Evolutionary conservation across 2,329 filamentous ascomycete species (phyloP).

Genomic region (Sporothrix humicola): DNA sequence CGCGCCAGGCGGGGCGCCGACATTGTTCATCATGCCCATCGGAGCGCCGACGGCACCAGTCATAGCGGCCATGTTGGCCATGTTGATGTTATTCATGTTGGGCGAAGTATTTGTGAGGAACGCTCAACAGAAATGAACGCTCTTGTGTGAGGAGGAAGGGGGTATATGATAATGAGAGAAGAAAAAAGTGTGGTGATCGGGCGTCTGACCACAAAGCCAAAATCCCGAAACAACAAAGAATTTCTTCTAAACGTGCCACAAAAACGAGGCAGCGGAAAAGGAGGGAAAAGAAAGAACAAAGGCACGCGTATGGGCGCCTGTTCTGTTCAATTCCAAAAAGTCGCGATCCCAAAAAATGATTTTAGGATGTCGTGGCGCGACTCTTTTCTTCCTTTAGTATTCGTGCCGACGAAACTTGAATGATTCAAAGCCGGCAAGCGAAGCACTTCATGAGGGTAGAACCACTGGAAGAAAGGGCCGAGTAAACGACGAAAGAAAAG

Average conservation of each 20-base stretch:
- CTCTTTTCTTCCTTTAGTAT: neutral
- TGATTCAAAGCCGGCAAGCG: slow-evolving; percentile 32
- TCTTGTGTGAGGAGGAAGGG: neutral
- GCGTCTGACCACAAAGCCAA: neutral
- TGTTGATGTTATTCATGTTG: slow-evolving; percentile 68
- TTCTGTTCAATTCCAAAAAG: neutral
- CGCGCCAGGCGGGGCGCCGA: slow-evolving; percentile 47
- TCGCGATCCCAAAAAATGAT: slow-evolving; percentile 3
- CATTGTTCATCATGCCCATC: slow-evolving; percentile 72
- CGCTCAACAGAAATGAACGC: neutral
- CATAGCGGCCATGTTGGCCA: slow-evolving; percentile 73
- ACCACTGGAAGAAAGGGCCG: neutral
- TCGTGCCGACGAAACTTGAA: slow-evolving; percentile 36
- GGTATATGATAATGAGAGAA: neutral
- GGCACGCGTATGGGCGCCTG: slow-evolving; percentile 10
- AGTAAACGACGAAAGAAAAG: neutral
- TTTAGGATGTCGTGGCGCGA: neutral
- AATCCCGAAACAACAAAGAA: slow-evolving; percentile 2
- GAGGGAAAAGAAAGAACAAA: slow-evolving; percentile 9
- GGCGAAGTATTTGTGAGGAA: neutral
- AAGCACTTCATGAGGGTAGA: slow-evolving; percentile 27
- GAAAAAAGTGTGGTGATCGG: neutral
- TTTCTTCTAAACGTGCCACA: slow-evolving; percentile 1
- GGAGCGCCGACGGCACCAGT: slow-evolving; percentile 68
- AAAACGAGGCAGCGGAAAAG: neutral